phyloP scores from a whole-genome alignment of 768 basidiomycete genomes.

The Scleroderma citrinum region DNA sequence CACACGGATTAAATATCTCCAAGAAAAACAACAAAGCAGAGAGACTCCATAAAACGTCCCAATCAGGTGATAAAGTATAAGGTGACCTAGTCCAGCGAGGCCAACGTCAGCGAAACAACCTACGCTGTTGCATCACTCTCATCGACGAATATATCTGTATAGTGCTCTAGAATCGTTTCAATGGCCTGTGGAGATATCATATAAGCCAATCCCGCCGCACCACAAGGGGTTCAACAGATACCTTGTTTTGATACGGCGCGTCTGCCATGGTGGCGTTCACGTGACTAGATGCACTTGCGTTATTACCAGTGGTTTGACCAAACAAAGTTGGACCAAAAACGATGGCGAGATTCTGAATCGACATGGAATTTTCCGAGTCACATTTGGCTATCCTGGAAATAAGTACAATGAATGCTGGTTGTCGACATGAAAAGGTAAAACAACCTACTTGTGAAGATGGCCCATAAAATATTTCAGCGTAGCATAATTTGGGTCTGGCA shows the following conservation, averaged over 20 bases:
- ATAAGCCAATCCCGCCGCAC: conserved; percentile 5
- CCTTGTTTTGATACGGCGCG: conserved; percentile 68
- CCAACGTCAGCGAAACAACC: conserved; percentile 4
- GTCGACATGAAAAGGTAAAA: no score
- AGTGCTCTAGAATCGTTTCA: conserved; percentile 92
- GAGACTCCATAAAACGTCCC: no score
- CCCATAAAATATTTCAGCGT: conserved; percentile 94
- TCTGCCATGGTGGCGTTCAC: conserved; percentile 58
- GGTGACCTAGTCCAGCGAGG: no score
- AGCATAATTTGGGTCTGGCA: conserved; percentile 98
- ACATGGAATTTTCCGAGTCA: conserved; percentile 84
- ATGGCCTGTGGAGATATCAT: conserved; percentile 55
- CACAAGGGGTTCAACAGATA: conserved; percentile 17
- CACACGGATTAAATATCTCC: background rate
- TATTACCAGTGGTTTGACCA: conserved; percentile 50
- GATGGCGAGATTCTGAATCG: conserved; percentile 87
- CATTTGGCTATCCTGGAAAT: conserved; percentile 63
- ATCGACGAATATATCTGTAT: conserved; percentile 94
- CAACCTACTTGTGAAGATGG: conserved; percentile 77
- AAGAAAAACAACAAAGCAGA: background rate
- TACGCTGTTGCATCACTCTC: conserved; percentile 49
- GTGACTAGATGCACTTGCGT: conserved; percentile 39
- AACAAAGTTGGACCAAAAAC: conserved; percentile 98
- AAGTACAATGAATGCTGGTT: conserved; percentile 6
- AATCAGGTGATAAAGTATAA: no score